Conservation (phyloP, 441 rosid species). For the Pelargonium citronellum region DNA sequence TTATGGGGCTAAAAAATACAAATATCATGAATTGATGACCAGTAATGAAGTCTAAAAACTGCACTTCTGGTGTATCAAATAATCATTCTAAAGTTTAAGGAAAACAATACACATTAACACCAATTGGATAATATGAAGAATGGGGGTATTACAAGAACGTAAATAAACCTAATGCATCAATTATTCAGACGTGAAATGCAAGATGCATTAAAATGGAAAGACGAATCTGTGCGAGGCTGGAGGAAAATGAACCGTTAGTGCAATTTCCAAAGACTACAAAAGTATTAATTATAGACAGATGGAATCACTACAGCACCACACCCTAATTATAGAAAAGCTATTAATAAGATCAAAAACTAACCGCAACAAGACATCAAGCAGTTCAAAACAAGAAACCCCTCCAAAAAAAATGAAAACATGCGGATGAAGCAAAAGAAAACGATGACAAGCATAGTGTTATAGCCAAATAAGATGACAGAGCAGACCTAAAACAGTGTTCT, state of each 20-base stretch:
- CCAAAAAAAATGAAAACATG: not conserved
- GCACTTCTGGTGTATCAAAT: not conserved
- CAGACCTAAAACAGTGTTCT: not conserved
- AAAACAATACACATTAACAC: not conserved
- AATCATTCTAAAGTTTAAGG: not conserved
- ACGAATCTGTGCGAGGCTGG: not conserved
- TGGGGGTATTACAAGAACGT: not conserved
- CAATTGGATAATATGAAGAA: not conserved
- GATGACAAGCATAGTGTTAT: not conserved
- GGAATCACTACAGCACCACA: not conserved
- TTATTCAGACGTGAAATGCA: not conserved
- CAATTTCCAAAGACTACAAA: not conserved
- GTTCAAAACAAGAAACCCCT: not conserved
- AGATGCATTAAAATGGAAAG: not conserved
- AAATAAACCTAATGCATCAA: too few species aligned
- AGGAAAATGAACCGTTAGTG: not conserved
- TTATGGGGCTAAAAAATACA: not conserved
- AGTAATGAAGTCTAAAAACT: not conserved
- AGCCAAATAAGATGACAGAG: not conserved
- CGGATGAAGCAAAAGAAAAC: not conserved
- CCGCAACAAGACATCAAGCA: not conserved
- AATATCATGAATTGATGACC: not conserved
- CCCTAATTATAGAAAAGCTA: not conserved
- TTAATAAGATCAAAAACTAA: not conserved
- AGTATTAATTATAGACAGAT: not conserved